Evolutionary conservation across 176 grass and related monocot genomes (phyloP), one percentile per base, ranked within the genome.

Genomic region (Aegilops bicornis): DNA sequence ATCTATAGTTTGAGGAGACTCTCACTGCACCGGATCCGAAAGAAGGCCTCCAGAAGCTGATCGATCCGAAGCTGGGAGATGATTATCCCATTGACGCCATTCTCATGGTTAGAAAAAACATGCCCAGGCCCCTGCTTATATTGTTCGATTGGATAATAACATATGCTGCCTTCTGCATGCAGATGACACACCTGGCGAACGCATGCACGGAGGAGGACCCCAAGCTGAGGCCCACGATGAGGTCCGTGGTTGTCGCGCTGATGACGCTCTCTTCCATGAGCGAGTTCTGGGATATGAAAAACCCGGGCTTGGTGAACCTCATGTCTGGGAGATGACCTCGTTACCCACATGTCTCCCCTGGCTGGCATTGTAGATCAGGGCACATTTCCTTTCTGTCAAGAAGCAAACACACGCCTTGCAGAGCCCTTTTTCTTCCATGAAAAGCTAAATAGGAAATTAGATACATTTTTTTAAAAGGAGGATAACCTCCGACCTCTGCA

Each of bases 251-350:
- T 0, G 96, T 98, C 10, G 92, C 93, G 10, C 84, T 98, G 52
- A 98, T 94, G 91, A 87, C 92, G 0, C 85, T 98, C 3, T 98
- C 93, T 8, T 95, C 93, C 23, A 90, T 82, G 3, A 95, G 89
- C 7, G 96, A 98, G 75, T 85, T 90, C 27, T 93, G 89, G 96
- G 93, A 98, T 71, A 89, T 98, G 80, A 89, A 91, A 2, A 95
- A 92, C 86, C 91, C 71, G 32, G 93, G 80, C n/a, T 8, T 95
- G 24, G 36, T 85, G 27, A 98, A 90, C 83, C 93, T 92, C 69
- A 93, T 95, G 86, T 90, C 93, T 1, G 93, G 89, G 54, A 91
- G 91, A 85, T 98, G 79, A 75, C 73, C 24, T n/a, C 67, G 48
- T 45, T 60, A 32, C 10, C 22, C 37, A 45, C 40, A 74, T 77